Percentiles rank a stretch among this genome's conserved stretches.
Conservation (phyloP, 208 protist genomes). For the Herpetomonas tarakana region DNA sequence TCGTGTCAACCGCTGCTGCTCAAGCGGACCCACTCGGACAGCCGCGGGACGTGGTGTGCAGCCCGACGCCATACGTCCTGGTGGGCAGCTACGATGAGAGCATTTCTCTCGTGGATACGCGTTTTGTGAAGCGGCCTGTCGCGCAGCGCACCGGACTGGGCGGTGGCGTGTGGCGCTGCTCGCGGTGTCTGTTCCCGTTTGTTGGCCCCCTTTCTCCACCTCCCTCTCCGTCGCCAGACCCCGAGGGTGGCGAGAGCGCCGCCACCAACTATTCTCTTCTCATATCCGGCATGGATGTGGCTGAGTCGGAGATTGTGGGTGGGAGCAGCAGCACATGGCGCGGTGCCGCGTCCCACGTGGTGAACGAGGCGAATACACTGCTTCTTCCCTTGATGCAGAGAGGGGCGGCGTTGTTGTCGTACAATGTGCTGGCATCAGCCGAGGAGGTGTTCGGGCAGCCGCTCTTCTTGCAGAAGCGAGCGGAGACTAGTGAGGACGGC, state of each 20-base stretch:
- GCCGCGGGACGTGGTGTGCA: neutral
- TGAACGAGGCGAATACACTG: slow-evolving; percentile 43
- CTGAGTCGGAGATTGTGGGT: no score
- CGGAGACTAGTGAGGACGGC: neutral
- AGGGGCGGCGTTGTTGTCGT: slow-evolving; percentile 66
- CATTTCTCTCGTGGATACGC: slow-evolving; percentile 65
- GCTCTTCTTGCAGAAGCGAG: slow-evolving; percentile 12
- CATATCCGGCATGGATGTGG: neutral
- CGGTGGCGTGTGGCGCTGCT: slow-evolving; percentile 81
- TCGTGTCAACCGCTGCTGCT: slow-evolving; percentile 24
- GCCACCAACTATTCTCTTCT: neutral
- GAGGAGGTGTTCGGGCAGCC: slow-evolving; percentile 33
- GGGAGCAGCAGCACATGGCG: neutral
- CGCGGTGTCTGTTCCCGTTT: slow-evolving; percentile 34
- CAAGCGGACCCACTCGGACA: neutral
- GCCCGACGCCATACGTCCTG: slow-evolving; percentile 42
- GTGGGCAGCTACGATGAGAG: slow-evolving; percentile 85
- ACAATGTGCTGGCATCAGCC: slow-evolving; percentile 30
- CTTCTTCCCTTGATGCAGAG: slow-evolving; percentile 84
- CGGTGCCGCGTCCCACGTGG: slow-evolving; percentile 22
- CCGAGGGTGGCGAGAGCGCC: no score
- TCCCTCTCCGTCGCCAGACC: no score
- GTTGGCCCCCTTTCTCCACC: neutral
- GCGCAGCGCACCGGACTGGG: slow-evolving; percentile 36
- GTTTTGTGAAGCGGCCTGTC: slow-evolving; percentile 40